A percentile compares a stretch with the other conserved stretches of the same genome.
These are phyloP conservation scores for Arthroderma sp. DNA, from an alignment of 2,329 filamentous ascomycete genomes.

Conservation along the genomic window DNA sequence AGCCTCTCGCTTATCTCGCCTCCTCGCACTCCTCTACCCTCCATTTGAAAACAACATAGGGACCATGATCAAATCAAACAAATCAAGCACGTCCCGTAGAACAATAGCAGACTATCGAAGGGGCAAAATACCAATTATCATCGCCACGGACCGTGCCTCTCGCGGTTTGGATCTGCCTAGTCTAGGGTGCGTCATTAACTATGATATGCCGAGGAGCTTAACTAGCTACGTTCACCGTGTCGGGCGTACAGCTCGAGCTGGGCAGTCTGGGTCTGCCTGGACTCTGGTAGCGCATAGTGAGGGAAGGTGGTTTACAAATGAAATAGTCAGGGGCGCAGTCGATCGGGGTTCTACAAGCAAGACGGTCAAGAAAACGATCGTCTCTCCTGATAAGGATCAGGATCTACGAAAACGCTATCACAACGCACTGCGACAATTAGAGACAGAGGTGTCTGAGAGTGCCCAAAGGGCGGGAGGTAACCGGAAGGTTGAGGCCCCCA, in stretches of 20 bases:
- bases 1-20: conserved; percentile 70
- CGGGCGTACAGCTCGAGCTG: conserved; percentile 77
- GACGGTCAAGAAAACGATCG: conserved; percentile 20
- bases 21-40: conserved; percentile 56
- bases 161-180: conserved; percentile 73
- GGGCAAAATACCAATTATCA: conserved; percentile 56
- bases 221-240: conserved; percentile 84
- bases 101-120: conserved; percentile 53
- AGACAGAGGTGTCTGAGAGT: conserved; percentile 20
- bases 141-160: conserved; percentile 86
- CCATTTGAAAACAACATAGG: conserved; percentile 45
- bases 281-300: conserved; percentile 73
- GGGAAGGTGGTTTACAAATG: conserved; percentile 83
- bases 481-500: too few species aligned
- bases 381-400: conserved; percentile 15
- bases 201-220: conserved; percentile 72
- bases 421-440: conserved; percentile 23
- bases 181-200: conserved; percentile 80
- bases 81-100: conserved; percentile 56
- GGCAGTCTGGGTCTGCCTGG: conserved; percentile 64
- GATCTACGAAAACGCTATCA: conserved; percentile 20
- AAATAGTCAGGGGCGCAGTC: conserved; percentile 46
- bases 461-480: too few species aligned
- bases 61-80: conserved; percentile 64
- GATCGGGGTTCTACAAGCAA: conserved; percentile 21